phyloP scores from a whole-genome alignment of 192 early-diverging fungal species.

The Gonapodya prolifera region DNA sequence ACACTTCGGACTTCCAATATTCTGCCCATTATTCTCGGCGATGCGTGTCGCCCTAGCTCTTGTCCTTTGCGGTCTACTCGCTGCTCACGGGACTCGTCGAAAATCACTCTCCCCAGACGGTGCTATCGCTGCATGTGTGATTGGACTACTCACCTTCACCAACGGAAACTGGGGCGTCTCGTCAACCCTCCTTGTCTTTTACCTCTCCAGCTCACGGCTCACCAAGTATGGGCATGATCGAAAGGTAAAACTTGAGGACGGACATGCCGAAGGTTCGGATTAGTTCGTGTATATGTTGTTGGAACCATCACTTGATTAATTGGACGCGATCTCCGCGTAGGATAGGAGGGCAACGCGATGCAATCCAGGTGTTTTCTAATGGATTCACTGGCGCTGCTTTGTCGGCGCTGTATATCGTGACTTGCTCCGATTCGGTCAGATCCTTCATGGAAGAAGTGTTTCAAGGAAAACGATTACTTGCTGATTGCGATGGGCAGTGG shows the following conservation, averaged over 20 bases:
- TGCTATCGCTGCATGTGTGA: slow-evolving; percentile 51
- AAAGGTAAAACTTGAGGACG: slow-evolving; percentile 25
- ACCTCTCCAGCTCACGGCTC: slow-evolving; percentile 43
- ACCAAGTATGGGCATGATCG: slow-evolving; percentile 26
- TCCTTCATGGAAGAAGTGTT: slow-evolving; percentile 15
- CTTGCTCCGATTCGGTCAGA: slow-evolving; percentile 17
- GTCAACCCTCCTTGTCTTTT: slow-evolving; percentile 58
- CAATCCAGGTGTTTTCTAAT: slow-evolving; percentile 48
- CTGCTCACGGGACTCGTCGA: slow-evolving; percentile 44
- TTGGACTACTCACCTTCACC: slow-evolving; percentile 63
- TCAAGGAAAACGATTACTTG: slow-evolving; percentile 15
- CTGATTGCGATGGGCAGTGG: slow-evolving; percentile 14
- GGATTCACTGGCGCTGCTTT: slow-evolving; percentile 25
- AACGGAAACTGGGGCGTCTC: slow-evolving; percentile 51
- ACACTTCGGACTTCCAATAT: too few relatives aligned
- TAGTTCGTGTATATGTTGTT: not conserved
- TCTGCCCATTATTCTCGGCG: too few relatives aligned
- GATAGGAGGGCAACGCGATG: slow-evolving; percentile 32
- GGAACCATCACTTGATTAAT: too few relatives aligned
- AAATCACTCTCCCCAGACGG: slow-evolving; percentile 60
- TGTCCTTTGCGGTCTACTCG: slow-evolving; percentile 31
- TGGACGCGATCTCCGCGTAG: not conserved
- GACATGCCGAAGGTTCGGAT: slow-evolving; percentile 16
- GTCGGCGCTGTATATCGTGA: slow-evolving; percentile 23
- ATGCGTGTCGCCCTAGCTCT: slow-evolving; percentile 35